Base-by-base conservation (phyloP, 2,329 filamentous ascomycete genomes). In the Fusarium sp. region DNA sequence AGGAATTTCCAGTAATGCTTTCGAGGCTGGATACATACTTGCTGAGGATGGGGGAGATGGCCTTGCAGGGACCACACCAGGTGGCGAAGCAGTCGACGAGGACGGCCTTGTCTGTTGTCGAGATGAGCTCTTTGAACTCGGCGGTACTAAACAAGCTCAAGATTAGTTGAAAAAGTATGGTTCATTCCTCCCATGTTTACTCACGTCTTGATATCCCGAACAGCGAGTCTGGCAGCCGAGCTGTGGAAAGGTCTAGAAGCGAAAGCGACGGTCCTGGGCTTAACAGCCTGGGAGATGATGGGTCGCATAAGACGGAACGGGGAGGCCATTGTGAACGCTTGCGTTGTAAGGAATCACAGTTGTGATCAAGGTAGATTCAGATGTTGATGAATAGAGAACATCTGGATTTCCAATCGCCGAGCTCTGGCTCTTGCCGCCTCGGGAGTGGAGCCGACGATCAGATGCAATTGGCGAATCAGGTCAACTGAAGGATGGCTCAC, bases 1-100 rank as follows among this genome's bases (percentile, higher is more conserved):
- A 11, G 7, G 3, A 7, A n/a, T n/a, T 10, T 24, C 18, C 56
- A 8, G 11, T 5, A 2, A 16, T 18, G 6, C 3, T 18, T 24
- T 8, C 11, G 31, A 24, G 9, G 8, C 16, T 45, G 4, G 13
- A 10, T 20, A 67, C 80, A 66, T 76, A 82, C 77, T 78, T 76
- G 60, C 75, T 74, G 67, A 98, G 86, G 72, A 91, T 84, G 69
- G 95, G 96, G 20, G 94, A 90, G 79, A 98, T 96, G 79, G 92
- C 89, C 88, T 95, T 98, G 93, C 96, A 98, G 70, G 96, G 96
- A 70, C 94, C 95, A 87, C 96, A 98, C 95, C 95, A 98, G 24
- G 72, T 71, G n/a, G 78, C 78, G 22, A 79, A 79, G 75, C 76
- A 77, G 72, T 98, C 96, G 79, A 98, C 86, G 70, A 98, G 86